Base-by-base conservation (phyloP, 345 rosid species). In the Populus ilicifolia region DNA sequence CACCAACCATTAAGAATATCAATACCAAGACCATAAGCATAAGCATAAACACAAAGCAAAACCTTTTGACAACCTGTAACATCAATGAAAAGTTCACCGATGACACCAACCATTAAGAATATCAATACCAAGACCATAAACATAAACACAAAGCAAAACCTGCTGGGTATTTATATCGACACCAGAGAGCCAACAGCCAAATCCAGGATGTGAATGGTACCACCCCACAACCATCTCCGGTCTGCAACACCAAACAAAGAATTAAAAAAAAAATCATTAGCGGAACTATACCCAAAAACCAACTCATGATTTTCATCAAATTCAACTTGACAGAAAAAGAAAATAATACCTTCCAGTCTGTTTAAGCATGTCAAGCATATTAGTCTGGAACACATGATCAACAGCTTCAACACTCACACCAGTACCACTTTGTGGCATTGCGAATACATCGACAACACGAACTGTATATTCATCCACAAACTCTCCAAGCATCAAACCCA, bases 141-240 rank as follows among this genome's bases (percentile, higher is more conserved):
- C 27, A n/a, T n/a, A 54, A 50, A 67, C 29, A 35, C 10, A 20
- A 23, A 35, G 50, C 44, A 35, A 59, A 68, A 93, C 99, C 98
- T 93, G 98, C 80, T 96, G 99, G 1, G 99, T 93, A 79, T 93
- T 96, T 80, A 96, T 93, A 88, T 96, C 99, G 61, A 96, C 99
- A 1, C 99, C 99, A 68, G 99, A 96, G 41, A 96, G 97, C 99
- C 99, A 96, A 85, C 98, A 96, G 27, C 99, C 99, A 83, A 96
- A 96, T 83, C 99, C 99, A 81, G 98, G 99, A 87, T 96, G 99
- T 0, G 99, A 93, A 80, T 96, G 99, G 87, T 93, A 96, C 99
- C 99, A 96, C 4, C 98, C 99, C 41, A 96, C 99, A 69, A 96
- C 99, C 99, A 96, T 96, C 82, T 96, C 98, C 70, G 98, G 98